A percentile compares a stretch with the other conserved stretches of the same genome.
phyloP scores from a whole-genome alignment of 169 alveolate species.

The Plasmodium inui region DNA sequence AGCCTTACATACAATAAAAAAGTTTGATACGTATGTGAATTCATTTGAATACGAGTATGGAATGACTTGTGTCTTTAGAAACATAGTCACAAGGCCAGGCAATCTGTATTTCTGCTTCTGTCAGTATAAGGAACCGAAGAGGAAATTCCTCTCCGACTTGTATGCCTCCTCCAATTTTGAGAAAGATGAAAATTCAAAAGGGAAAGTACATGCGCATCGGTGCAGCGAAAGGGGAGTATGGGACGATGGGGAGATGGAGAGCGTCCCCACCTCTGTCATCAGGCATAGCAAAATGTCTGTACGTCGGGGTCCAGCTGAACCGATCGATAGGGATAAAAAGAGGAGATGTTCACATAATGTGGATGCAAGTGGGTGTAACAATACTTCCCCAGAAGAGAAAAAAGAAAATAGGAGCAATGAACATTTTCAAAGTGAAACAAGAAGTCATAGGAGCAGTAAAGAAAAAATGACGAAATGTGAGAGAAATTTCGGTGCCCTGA shows the following conservation, averaged over 20 bases:
- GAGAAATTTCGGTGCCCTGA: constrained; percentile 32
- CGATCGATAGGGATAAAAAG: not conserved
- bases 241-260: not conserved
- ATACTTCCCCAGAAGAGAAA: not conserved
- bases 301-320: not conserved
- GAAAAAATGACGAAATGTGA: not conserved
- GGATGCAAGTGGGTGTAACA: not conserved
- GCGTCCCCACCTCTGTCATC: not conserved
- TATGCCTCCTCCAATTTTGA: not conserved
- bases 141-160: constrained; percentile 56
- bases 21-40: constrained; percentile 57
- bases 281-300: not conserved
- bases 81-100: constrained; percentile 48
- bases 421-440: constrained; percentile 9
- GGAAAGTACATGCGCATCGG: not conserved
- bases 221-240: not conserved
- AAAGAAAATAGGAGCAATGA: not conserved
- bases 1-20: constrained; percentile 48
- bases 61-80: constrained; percentile 75
- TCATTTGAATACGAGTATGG: constrained; percentile 76
- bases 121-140: constrained; percentile 70
- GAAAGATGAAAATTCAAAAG: not conserved
- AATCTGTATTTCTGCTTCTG: constrained; percentile 61
- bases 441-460: not conserved
- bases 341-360: not conserved